Evolutionary conservation across 2,329 filamentous ascomycete species (phyloP).

Genomic region (Epichloe scottii): DNA sequence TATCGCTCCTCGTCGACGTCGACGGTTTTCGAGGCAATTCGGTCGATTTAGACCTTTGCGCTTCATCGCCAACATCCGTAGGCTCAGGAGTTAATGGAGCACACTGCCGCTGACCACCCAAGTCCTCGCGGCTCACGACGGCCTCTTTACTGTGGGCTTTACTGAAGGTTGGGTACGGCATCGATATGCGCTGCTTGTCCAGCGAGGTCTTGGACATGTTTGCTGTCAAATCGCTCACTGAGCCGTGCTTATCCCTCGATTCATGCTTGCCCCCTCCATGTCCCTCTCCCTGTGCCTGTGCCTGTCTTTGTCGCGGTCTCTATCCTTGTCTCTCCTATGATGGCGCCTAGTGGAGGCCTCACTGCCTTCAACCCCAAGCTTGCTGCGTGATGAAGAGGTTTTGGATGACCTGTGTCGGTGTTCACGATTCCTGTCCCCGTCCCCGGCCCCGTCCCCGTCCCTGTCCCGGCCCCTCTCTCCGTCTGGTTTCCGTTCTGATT

Average conservation of each 20-base stretch:
- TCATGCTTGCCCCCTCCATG: conserved; percentile 22
- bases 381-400: conserved; percentile 30
- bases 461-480: conserved; percentile 10
- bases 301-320: conserved; percentile 19
- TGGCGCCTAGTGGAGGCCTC: conserved; percentile 25
- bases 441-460: conserved; percentile 14
- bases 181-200: conserved; percentile 33
- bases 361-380: conserved; percentile 26
- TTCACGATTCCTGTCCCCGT: conserved; percentile 15
- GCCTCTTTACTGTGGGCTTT: conserved; percentile 88
- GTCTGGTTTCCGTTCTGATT: conserved; percentile 24
- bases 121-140: conserved; percentile 49
- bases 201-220: conserved; percentile 28
- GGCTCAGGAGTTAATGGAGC: conserved; percentile 55
- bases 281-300: conserved; percentile 24
- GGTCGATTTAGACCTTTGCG: conserved; percentile 32
- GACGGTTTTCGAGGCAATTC: conserved; percentile 28
- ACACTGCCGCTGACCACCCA: conserved; percentile 19
- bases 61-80: conserved; percentile 46
- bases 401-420: conserved; percentile 27
- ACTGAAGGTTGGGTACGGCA: conserved; percentile 73
- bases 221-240: conserved; percentile 37
- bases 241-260: conserved; percentile 16
- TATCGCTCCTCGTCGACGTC: conserved; percentile 27
- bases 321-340: conserved; percentile 17